Conservation (phyloP, 1,139 yeast species). For the Yamadazyma siamensis region DNA sequence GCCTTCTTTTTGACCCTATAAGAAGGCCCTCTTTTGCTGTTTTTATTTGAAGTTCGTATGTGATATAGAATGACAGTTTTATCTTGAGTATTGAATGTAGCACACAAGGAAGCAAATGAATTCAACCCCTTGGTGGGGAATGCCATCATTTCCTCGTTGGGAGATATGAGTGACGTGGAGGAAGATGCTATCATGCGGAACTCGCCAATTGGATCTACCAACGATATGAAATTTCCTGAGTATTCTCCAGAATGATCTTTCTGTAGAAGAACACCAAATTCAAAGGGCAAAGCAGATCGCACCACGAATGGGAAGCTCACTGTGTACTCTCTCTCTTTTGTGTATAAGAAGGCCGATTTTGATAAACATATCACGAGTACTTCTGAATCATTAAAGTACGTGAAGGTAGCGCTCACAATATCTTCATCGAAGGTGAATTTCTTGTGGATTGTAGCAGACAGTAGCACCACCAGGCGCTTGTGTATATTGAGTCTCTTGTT, state of each 20-base stretch:
- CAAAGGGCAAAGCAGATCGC: constrained; percentile 54
- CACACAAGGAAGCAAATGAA: constrained; percentile 42
- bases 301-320: constrained; percentile 65
- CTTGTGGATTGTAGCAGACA: constrained; percentile 46
- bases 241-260: constrained; percentile 27
- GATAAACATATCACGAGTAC: constrained; percentile 47
- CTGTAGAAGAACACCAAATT: constrained; percentile 63
- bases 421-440: constrained; percentile 48
- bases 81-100: constrained; percentile 49
- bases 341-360: constrained; percentile 55
- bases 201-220: constrained; percentile 69
- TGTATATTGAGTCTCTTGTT: constrained; percentile 27
- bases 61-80: constrained; percentile 47
- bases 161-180: constrained; percentile 62
- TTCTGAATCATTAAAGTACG: constrained; percentile 26
- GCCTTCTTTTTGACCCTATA: constrained; percentile 19
- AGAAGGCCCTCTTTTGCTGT: constrained; percentile 14
- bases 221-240: constrained; percentile 49
- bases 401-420: constrained; percentile 49
- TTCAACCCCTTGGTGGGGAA: constrained; percentile 43
- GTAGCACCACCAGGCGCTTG: constrained; percentile 20
- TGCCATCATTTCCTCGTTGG: constrained; percentile 52
- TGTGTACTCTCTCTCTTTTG: constrained; percentile 55
- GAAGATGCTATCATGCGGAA: constrained; percentile 66
- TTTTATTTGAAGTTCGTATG: constrained; percentile 39